These are phyloP conservation scores for Purpureocillium takamizusanense DNA, from an alignment of 2,329 filamentous ascomycete genomes.

Conservation along the genomic window DNA sequence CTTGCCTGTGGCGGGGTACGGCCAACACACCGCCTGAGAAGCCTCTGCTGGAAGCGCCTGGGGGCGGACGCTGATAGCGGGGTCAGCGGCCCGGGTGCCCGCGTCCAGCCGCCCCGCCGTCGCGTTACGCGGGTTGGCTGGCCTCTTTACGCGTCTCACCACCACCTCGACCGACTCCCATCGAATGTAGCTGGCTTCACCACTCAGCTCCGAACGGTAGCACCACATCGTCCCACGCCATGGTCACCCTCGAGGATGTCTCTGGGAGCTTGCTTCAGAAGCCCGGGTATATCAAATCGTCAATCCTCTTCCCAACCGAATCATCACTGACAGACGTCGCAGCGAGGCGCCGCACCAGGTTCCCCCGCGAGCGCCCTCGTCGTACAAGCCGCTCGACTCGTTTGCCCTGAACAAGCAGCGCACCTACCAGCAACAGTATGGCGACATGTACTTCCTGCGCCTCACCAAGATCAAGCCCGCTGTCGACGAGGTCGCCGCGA, in stretches of 20 bases:
- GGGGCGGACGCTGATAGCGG: too few species aligned
- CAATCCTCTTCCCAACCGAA: neutral
- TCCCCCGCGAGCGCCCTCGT: conserved; percentile 43
- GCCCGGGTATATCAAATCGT: conserved; percentile 22
- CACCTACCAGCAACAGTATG: conserved; percentile 91
- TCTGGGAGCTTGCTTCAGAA: conserved; percentile 22
- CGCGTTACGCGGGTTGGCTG: too few species aligned
- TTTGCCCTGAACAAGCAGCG: conserved; percentile 63
- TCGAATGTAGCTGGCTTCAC: neutral
- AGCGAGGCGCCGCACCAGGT: conserved; percentile 25
- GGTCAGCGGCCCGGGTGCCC: too few species aligned
- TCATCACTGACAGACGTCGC: neutral
- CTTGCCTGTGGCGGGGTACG: too few species aligned
- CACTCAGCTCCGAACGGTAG: neutral
- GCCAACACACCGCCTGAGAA: too few species aligned
- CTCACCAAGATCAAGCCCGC: conserved; percentile 79
- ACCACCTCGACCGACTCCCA: neutral
- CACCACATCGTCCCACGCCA: conserved; percentile 13
- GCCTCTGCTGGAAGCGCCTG: too few species aligned
- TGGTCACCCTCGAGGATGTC: conserved; percentile 25
- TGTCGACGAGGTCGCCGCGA: conserved; percentile 64
- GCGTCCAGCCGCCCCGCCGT: too few species aligned
- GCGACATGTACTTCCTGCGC: conserved; percentile 94
- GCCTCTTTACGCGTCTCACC: too few species aligned
- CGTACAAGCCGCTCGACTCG: conserved; percentile 66